These are phyloP conservation scores for Aspergillus oerlinghausenensis DNA, from an alignment of 2,329 filamentous ascomycete species.

Conservation along the genomic window DNA sequence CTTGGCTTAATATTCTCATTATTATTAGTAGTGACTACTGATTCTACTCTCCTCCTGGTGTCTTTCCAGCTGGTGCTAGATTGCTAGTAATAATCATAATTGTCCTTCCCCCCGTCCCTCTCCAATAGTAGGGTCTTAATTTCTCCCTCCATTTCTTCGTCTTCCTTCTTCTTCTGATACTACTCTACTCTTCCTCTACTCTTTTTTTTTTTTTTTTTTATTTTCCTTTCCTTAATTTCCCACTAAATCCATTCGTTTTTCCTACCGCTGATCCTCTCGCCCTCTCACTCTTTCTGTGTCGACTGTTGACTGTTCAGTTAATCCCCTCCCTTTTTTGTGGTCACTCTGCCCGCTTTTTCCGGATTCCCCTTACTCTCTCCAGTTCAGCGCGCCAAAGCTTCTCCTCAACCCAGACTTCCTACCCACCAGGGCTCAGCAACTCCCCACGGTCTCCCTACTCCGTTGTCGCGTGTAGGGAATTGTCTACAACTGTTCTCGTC, in stretches of 20 bases:
- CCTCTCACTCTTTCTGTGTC: constrained; percentile 4
- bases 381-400: constrained; percentile 10
- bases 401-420: constrained; percentile 1
- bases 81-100: constrained; percentile 1
- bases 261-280: neutral
- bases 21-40: neutral
- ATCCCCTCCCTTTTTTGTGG: constrained; percentile 3
- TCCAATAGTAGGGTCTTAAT: neutral
- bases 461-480: constrained; percentile 24
- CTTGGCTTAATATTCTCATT: neutral
- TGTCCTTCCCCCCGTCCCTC: constrained; percentile 2
- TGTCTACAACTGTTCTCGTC: constrained; percentile 24
- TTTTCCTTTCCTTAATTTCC: constrained; percentile 15
- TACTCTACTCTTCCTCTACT: constrained; percentile 13
- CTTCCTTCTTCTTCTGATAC: constrained; percentile 11
- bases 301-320: neutral
- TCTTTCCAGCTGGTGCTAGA: neutral
- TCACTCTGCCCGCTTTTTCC: constrained; percentile 6
- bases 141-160: constrained; percentile 5
- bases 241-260: constrained; percentile 8
- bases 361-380: constrained; percentile 8
- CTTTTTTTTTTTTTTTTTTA: neutral
- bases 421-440: neutral
- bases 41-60: neutral
- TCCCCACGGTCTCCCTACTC: neutral